Percentiles rank a stretch among this genome's conserved stretches.
Conservation (phyloP, 1,284 basidiomycete genomes). For the Marasmius tenuissimus region DNA sequence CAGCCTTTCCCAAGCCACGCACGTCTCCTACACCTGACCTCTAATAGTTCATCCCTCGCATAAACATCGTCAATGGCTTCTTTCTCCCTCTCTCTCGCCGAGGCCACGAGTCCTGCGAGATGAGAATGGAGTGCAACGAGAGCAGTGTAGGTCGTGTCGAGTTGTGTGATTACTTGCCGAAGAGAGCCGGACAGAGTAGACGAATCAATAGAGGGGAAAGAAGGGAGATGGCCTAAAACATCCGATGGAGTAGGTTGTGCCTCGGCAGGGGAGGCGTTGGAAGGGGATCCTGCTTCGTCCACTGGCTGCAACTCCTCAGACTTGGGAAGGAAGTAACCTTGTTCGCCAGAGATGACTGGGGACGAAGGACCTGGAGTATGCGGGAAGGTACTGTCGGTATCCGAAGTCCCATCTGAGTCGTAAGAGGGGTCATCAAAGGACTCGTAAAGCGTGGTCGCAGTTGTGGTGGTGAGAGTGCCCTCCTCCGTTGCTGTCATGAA, state of each 20-base stretch:
- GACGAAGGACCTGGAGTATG: constrained; percentile 50
- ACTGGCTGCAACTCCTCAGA: neutral
- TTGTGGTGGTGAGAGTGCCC: neutral
- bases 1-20: constrained; percentile 45
- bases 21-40: constrained; percentile 49
- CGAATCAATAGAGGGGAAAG: neutral
- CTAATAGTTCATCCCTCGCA: constrained; percentile 44
- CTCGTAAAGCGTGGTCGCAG: neutral
- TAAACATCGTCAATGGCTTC: constrained; percentile 35
- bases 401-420: constrained; percentile 31
- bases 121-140: constrained; percentile 37
- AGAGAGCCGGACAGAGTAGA: neutral
- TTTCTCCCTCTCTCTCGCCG: constrained; percentile 34
- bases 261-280: neutral
- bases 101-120: constrained; percentile 38
- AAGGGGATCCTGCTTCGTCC: neutral
- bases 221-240: neutral
- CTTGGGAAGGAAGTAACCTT: neutral
- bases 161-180: neutral
- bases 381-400: constrained; percentile 55
- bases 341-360: neutral
- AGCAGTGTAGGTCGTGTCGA: constrained; percentile 29
- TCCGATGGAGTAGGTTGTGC: neutral
- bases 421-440: constrained; percentile 29
- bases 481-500: neutral